phyloP scores from a whole-genome alignment of 2,329 filamentous ascomycete genomes.

The Coniochaeta sp. region DNA sequence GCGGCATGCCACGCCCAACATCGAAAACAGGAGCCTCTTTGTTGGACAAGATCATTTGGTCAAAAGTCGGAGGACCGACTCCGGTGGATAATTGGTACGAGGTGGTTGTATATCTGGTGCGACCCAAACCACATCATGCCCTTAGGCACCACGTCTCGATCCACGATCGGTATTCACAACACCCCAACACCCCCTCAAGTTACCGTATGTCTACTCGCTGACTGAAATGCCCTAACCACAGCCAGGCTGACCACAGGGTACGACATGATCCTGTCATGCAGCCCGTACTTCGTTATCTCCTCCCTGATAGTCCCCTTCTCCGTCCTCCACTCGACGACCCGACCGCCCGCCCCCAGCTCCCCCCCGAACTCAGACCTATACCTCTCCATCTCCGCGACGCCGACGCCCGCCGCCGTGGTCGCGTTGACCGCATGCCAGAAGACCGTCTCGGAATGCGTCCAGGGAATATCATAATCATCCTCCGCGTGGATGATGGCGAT shows the following conservation, averaged over 20 bases:
- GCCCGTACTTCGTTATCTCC: slow-evolving; percentile 46
- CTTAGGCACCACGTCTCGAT: too few relatives aligned
- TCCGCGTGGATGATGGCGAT: slow-evolving; percentile 43
- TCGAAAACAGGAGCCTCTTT: too few relatives aligned
- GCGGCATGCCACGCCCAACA: too few relatives aligned
- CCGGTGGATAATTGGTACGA: too few relatives aligned
- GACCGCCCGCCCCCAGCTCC: slow-evolving; percentile 41
- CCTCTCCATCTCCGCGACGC: slow-evolving; percentile 35
- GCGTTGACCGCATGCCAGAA: slow-evolving; percentile 52
- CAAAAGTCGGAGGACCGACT: too few relatives aligned
- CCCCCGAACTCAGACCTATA: slow-evolving; percentile 30
- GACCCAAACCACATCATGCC: too few relatives aligned
- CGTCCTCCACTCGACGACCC: slow-evolving; percentile 38
- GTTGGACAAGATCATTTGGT: too few relatives aligned
- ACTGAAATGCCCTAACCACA: slow-evolving; percentile 36
- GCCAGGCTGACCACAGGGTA: slow-evolving; percentile 47
- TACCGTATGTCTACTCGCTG: too few relatives aligned
- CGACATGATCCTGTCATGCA: slow-evolving; percentile 53
- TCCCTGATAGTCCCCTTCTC: slow-evolving; percentile 41
- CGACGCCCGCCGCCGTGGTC: slow-evolving; percentile 25
- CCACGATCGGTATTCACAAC: too few relatives aligned
- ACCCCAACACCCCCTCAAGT: too few relatives aligned
- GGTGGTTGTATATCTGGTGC: too few relatives aligned
- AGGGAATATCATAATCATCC: slow-evolving; percentile 45
- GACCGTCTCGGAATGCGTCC: slow-evolving; percentile 38